Evolutionary conservation across 1,139 yeast genomes (phyloP).

Genomic region (Schwanniomyces etchellsii): DNA sequence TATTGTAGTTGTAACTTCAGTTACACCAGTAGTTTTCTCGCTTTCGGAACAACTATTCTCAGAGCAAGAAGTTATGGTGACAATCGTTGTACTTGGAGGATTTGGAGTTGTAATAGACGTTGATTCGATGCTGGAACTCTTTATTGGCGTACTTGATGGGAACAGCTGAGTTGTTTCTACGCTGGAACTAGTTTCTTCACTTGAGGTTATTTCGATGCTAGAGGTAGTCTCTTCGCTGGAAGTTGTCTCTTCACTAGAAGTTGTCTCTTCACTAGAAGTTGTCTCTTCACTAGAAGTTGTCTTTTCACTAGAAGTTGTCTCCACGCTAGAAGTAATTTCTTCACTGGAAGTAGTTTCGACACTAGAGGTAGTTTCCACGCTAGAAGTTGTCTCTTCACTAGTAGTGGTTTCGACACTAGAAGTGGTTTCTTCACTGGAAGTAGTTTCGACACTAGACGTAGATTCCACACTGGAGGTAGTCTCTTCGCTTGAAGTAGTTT

Average conservation of each 20-base stretch:
- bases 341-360: too few species aligned
- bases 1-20: constrained; percentile 8
- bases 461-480: background rate
- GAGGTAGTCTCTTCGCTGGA: background rate
- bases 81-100: background rate
- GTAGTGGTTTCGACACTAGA: too few species aligned
- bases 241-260: background rate
- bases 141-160: background rate
- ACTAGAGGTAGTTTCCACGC: constrained; percentile 8
- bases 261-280: constrained; percentile 9
- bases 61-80: background rate
- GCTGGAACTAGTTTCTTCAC: background rate
- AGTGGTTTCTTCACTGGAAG: too few species aligned
- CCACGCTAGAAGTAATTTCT: constrained; percentile 11
- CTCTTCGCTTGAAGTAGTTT: background rate
- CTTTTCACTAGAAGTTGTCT: constrained; percentile 13
- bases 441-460: background rate
- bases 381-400: too few species aligned
- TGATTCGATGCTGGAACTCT: background rate
- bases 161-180: background rate
- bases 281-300: constrained; percentile 14
- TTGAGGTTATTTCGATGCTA: background rate
- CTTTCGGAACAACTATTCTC: too few species aligned
- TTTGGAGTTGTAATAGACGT: constrained; percentile 5
- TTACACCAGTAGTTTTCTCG: constrained; percentile 19